phyloP scores from a whole-genome alignment of 164 flowering plant species.

The Aristolochia fimbriata region DNA sequence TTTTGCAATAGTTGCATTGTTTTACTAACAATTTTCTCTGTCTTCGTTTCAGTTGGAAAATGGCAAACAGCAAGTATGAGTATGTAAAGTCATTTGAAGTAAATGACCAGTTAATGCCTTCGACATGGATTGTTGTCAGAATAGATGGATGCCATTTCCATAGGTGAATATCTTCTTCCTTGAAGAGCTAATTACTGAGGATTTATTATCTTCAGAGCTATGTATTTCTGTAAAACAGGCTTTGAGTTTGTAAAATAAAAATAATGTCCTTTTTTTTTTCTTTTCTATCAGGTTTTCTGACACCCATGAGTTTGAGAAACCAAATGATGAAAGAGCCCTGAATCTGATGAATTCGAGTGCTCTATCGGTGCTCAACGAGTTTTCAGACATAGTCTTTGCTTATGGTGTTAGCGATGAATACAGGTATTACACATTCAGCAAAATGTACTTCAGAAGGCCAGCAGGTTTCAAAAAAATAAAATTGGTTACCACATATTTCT shows the following conservation, averaged over 20 bases:
- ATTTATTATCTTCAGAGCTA: too few relatives aligned
- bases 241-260: too few relatives aligned
- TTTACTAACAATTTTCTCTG: too few relatives aligned
- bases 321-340: slow-evolving; percentile 71
- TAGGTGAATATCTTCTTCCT: slow-evolving; percentile 28
- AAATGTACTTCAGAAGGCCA: too few relatives aligned
- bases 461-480: too few relatives aligned
- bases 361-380: slow-evolving; percentile 53
- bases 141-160: slow-evolving; percentile 86
- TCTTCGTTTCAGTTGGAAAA: slow-evolving; percentile 5
- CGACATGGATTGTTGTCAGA: slow-evolving; percentile 69
- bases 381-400: slow-evolving; percentile 56
- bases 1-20: too few relatives aligned
- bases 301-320: slow-evolving; percentile 76
- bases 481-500: too few relatives aligned
- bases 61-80: slow-evolving; percentile 88
- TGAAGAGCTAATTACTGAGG: too few relatives aligned
- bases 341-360: slow-evolving; percentile 89
- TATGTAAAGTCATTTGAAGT: slow-evolving; percentile 71
- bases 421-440: slow-evolving; percentile 33
- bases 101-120: slow-evolving; percentile 48
- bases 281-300: slow-evolving; percentile 53
- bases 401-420: slow-evolving; percentile 93
- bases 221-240: too few relatives aligned
- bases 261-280: not conserved